A percentile compares a stretch with the other conserved stretches of the same genome.
Conservation (phyloP, 225 moss, liverwort and hornwort species). For the Bryoerythrophyllum caledonicum region DNA sequence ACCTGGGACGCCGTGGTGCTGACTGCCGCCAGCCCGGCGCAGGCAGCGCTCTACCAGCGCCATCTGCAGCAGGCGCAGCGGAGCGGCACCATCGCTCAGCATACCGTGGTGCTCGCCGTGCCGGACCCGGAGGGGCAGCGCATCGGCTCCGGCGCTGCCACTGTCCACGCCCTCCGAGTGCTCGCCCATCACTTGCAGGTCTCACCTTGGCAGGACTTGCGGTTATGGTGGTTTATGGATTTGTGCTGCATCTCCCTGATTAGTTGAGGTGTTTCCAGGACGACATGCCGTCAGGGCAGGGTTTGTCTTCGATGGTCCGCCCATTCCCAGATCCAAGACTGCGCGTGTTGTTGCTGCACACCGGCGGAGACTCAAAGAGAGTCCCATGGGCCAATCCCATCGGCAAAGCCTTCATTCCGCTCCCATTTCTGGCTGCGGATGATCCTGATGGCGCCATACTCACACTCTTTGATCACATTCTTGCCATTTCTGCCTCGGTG, state of each 20-base stretch:
- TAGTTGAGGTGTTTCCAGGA: background rate
- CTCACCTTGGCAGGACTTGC: too few species aligned
- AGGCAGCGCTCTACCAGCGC: slow-evolving; percentile 52
- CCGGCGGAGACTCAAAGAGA: slow-evolving; percentile 77
- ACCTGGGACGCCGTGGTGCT: slow-evolving; percentile 73
- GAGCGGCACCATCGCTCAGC: slow-evolving; percentile 46
- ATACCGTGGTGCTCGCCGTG: slow-evolving; percentile 61
- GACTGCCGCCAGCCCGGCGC: slow-evolving; percentile 71
- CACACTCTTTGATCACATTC: slow-evolving; percentile 76
- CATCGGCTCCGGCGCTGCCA: slow-evolving; percentile 77
- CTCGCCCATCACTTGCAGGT: slow-evolving; percentile 52
- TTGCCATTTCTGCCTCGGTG: slow-evolving; percentile 65
- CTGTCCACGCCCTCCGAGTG: slow-evolving; percentile 51
- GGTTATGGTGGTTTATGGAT: too few species aligned
- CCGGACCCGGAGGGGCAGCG: slow-evolving; percentile 65
- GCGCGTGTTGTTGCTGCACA: slow-evolving; percentile 71
- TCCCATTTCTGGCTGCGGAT: slow-evolving; percentile 70
- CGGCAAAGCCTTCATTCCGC: slow-evolving; percentile 73
- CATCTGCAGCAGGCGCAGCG: slow-evolving; percentile 56
- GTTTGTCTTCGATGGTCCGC: slow-evolving; percentile 16
- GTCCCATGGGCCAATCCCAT: slow-evolving; percentile 83
- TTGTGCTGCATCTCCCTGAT: background rate
- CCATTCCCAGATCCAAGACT: slow-evolving; percentile 16
- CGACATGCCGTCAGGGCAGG: background rate
- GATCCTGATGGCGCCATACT: slow-evolving; percentile 61